phyloP scores from a whole-genome alignment of 2,329 filamentous ascomycete species.

The Hymenoscyphus fructigenus region DNA sequence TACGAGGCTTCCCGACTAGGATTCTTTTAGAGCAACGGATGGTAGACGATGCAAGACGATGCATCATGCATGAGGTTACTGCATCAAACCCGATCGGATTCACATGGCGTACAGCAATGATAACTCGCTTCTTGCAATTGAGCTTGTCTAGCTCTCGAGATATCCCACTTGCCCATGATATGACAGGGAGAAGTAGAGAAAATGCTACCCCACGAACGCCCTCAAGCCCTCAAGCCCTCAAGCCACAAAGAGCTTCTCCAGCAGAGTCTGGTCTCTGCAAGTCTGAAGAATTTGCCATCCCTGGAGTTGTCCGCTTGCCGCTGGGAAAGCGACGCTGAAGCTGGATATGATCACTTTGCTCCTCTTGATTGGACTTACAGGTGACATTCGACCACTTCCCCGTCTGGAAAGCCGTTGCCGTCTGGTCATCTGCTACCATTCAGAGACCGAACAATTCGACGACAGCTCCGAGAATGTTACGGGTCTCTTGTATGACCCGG shows the following conservation, averaged over 20 bases:
- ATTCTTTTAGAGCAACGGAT: not conserved
- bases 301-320: constrained; percentile 5
- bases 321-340: not conserved
- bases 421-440: constrained; percentile 9
- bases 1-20: not conserved
- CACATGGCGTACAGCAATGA: constrained; percentile 4
- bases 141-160: not conserved
- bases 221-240: not conserved
- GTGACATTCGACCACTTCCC: not conserved
- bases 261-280: not conserved
- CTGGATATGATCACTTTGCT: not conserved
- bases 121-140: not conserved
- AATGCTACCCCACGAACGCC: constrained; percentile 3
- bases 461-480: constrained; percentile 9
- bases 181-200: not conserved
- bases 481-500: constrained; percentile 1
- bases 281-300: not conserved
- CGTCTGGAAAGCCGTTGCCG: constrained; percentile 4
- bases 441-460: not conserved
- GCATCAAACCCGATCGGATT: constrained; percentile 10
- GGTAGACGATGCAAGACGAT: not conserved
- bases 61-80: constrained; percentile 5
- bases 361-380: constrained; percentile 4
- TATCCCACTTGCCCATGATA: not conserved
- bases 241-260: not conserved